Conservation (phyloP, 176 grass and related monocot genomes). For the Bonia amplexicaulis region DNA sequence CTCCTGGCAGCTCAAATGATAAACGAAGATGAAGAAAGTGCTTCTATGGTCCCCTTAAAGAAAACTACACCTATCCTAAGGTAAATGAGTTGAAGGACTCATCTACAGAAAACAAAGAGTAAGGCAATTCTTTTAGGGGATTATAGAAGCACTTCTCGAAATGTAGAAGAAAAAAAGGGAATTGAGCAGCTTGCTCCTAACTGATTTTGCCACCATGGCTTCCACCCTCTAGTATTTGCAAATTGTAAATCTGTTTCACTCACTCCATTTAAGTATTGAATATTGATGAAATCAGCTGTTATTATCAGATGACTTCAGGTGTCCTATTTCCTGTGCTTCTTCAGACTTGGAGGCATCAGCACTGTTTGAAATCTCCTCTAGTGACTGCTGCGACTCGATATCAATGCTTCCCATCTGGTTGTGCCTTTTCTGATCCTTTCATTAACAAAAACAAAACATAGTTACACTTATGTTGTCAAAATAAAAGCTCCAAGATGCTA, state of each 20-base stretch:
- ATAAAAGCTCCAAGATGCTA: not conserved
- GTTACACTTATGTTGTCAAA: not conserved
- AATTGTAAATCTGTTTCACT: slow-evolving; percentile 40
- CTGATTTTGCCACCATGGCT: not conserved
- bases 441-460: not conserved
- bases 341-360: slow-evolving; percentile 24
- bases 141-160: slow-evolving; percentile 32
- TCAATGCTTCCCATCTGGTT: slow-evolving; percentile 68
- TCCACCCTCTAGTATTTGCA: slow-evolving; percentile 19
- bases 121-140: slow-evolving; percentile 31
- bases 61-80: slow-evolving; percentile 28
- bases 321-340: slow-evolving; percentile 18
- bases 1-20: slow-evolving; percentile 23
- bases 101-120: slow-evolving; percentile 1
- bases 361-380: slow-evolving; percentile 40
- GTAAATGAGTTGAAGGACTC: slow-evolving; percentile 17
- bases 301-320: slow-evolving; percentile 15
- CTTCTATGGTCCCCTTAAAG: slow-evolving; percentile 44
- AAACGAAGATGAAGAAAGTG: slow-evolving; percentile 20
- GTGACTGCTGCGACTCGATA: slow-evolving; percentile 52
- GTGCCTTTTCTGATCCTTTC: slow-evolving; percentile 57
- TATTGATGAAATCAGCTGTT: slow-evolving; percentile 24
- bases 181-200: slow-evolving; percentile 24
- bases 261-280: slow-evolving; percentile 23
- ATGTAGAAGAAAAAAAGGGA: not conserved